Evolutionary conservation across 345 rosid species (phyloP).

Genomic region (Gossypium herbaceum): DNA sequence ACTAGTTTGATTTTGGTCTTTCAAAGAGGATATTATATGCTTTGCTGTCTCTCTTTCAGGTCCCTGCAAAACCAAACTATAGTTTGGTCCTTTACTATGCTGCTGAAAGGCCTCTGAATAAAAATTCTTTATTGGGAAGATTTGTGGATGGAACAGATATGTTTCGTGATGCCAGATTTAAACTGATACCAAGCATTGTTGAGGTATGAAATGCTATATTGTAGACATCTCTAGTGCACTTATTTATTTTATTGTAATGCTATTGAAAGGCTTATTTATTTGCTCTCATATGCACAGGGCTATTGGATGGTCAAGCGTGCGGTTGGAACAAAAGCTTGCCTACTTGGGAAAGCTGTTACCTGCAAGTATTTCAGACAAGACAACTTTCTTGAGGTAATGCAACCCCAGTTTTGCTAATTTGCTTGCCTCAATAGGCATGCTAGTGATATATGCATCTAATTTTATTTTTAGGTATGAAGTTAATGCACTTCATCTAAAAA

Average conservation of each 20-base stretch:
- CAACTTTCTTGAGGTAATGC: slow-evolving; percentile 79
- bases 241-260: slow-evolving; percentile 5
- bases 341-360: slow-evolving; percentile 95
- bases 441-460: background rate
- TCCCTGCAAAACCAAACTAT: slow-evolving; percentile 93
- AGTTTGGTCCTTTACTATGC: slow-evolving; percentile 89
- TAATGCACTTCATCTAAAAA: background rate
- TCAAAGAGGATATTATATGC: background rate
- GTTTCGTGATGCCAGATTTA: slow-evolving; percentile 87
- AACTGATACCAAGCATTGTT: slow-evolving; percentile 85
- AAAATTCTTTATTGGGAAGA: slow-evolving; percentile 71
- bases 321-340: slow-evolving; percentile 95
- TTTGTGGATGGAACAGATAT: slow-evolving; percentile 79
- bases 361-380: slow-evolving; percentile 91
- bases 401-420: background rate
- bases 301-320: slow-evolving; percentile 99
- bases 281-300: slow-evolving; percentile 48
- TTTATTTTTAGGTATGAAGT: background rate
- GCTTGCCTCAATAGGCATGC: background rate
- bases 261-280: background rate
- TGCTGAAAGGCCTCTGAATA: slow-evolving; percentile 74
- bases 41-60: slow-evolving; percentile 36
- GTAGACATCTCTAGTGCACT: background rate
- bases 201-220: slow-evolving; percentile 47
- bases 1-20: slow-evolving; percentile 11